Conservation (phyloP, 2,329 filamentous ascomycete genomes). For the Fonsecaea nubica region DNA sequence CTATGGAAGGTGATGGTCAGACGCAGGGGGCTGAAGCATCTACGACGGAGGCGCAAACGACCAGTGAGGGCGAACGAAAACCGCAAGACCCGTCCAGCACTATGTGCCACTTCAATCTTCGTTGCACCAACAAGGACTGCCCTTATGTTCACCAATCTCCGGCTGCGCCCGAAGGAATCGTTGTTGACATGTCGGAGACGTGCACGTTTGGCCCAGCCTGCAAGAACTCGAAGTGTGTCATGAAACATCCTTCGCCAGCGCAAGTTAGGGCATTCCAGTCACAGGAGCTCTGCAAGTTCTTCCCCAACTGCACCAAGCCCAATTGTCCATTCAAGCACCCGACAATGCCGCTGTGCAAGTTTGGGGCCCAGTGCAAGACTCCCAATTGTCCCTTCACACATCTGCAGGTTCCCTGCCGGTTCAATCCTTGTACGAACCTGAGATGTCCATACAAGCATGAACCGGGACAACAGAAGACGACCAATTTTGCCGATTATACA, state of each 20-base stretch:
- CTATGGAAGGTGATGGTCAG: slow-evolving; percentile 37
- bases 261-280: slow-evolving; percentile 77
- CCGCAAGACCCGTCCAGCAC: slow-evolving; percentile 64
- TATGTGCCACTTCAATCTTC: slow-evolving; percentile 87
- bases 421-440: slow-evolving; percentile 89
- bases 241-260: slow-evolving; percentile 89
- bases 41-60: slow-evolving; percentile 64
- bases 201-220: slow-evolving; percentile 89
- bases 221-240: slow-evolving; percentile 94
- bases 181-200: slow-evolving; percentile 77
- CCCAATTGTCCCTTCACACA: slow-evolving; percentile 90
- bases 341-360: slow-evolving; percentile 83
- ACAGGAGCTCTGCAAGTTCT: slow-evolving; percentile 89
- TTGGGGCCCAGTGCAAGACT: slow-evolving; percentile 84
- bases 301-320: slow-evolving; percentile 86
- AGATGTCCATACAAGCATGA: slow-evolving; percentile 87
- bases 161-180: slow-evolving; percentile 76
- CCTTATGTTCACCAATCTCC: slow-evolving; percentile 94
- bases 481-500: slow-evolving; percentile 81
- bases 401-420: slow-evolving; percentile 82
- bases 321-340: slow-evolving; percentile 90
- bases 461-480: slow-evolving; percentile 78
- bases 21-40: slow-evolving; percentile 32
- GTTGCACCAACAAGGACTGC: slow-evolving; percentile 87
- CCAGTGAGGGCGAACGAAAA: slow-evolving; percentile 54